phyloP scores from a whole-genome alignment of 345 rosid species.

The Arabis hirsuta region DNA sequence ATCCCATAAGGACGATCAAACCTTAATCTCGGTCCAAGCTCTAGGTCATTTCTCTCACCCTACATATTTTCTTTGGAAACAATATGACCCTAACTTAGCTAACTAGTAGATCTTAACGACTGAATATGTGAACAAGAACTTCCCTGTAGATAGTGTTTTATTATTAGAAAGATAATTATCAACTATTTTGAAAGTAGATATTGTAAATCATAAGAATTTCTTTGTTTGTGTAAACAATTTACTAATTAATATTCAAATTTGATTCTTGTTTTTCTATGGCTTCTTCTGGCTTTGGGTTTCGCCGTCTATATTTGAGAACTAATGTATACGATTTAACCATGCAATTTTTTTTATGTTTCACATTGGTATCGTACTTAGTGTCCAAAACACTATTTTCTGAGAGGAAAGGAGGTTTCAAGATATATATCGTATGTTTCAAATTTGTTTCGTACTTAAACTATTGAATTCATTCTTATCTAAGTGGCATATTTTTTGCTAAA shows the following conservation, averaged over 20 bases:
- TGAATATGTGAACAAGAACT: too few species aligned
- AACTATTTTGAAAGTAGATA: conserved; percentile 21
- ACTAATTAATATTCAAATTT: conserved; percentile 1
- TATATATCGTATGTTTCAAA: neutral
- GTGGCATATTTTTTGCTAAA: neutral
- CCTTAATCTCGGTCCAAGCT: too few species aligned
- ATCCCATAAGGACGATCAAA: too few species aligned
- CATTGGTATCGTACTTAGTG: neutral
- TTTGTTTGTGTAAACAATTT: conserved; percentile 51
- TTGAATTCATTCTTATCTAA: neutral
- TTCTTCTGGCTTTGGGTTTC: neutral
- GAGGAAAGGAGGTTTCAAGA: neutral
- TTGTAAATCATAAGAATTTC: conserved; percentile 51
- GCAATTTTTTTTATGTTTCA: neutral
- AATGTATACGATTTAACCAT: too few species aligned
- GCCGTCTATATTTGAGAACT: too few species aligned
- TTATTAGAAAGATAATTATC: neutral
- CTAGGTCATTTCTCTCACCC: too few species aligned
- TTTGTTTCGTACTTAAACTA: neutral
- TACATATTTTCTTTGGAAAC: too few species aligned
- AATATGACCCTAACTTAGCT: too few species aligned
- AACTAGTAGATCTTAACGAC: too few species aligned
- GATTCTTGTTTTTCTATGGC: neutral
- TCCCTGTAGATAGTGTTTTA: too few species aligned
- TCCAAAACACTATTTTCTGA: neutral